Conservation (phyloP, 352 stramenopile genomes). For the Pythium chondricola region DNA sequence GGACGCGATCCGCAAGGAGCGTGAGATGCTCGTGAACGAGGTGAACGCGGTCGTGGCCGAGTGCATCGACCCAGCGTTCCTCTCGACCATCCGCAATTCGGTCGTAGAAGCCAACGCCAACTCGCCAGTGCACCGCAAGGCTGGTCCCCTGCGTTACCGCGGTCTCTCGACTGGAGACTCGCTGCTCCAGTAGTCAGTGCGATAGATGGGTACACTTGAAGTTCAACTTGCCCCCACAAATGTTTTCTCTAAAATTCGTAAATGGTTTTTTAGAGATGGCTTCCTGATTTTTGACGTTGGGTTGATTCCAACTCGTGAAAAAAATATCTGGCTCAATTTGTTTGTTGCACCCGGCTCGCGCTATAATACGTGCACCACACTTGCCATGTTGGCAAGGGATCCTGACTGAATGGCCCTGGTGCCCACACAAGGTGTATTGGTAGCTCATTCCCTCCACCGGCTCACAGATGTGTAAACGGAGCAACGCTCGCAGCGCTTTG, state of each 20-base stretch:
- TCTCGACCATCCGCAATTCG: constrained; percentile 43
- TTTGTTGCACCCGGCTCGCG: too few relatives aligned
- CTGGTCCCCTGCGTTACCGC: constrained; percentile 8
- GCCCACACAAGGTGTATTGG: too few relatives aligned
- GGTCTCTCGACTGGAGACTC: constrained; percentile 14
- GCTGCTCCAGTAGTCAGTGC: constrained; percentile 4
- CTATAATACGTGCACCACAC: too few relatives aligned
- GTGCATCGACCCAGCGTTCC: constrained; percentile 50
- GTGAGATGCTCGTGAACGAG: constrained; percentile 40
- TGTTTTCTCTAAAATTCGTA: not conserved
- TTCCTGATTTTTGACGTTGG: too few relatives aligned
- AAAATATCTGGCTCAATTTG: too few relatives aligned
- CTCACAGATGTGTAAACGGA: too few relatives aligned
- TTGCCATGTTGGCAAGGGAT: too few relatives aligned
- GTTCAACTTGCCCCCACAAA: not conserved
- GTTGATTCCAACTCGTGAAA: too few relatives aligned
- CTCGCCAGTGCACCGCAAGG: constrained; percentile 17
- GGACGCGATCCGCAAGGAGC: constrained; percentile 41
- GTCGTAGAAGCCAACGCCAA: constrained; percentile 9
- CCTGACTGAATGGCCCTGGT: too few relatives aligned
- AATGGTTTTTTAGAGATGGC: not conserved
- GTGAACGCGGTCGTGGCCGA: constrained; percentile 47
- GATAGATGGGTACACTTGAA: not conserved
- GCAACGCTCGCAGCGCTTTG: too few relatives aligned
- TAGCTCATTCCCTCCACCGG: too few relatives aligned